phyloP scores from a whole-genome alignment of 257 asterid species.

The Paulownia fortunei region DNA sequence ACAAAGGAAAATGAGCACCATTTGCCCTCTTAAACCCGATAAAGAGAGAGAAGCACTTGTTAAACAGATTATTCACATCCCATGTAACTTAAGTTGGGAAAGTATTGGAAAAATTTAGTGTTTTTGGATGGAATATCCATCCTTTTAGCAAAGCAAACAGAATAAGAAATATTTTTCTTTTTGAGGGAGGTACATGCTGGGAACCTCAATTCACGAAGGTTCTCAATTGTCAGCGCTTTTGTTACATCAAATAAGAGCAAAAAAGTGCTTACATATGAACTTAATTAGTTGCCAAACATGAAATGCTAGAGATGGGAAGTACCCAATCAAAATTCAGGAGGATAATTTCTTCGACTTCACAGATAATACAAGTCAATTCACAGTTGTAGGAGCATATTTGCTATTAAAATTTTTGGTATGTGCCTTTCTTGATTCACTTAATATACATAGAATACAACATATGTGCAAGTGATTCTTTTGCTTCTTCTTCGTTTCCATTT shows the following conservation, averaged over 20 bases:
- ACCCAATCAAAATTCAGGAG: neutral
- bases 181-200: neutral
- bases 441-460: neutral
- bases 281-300: neutral
- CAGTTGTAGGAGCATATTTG: too few relatives aligned
- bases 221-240: neutral
- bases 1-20: slow-evolving; percentile 4
- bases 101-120: neutral
- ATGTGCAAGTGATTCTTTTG: neutral
- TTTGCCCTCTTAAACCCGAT: neutral
- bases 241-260: neutral
- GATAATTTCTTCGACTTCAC: too few relatives aligned
- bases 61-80: neutral
- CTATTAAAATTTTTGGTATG: neutral
- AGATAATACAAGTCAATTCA: neutral
- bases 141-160: neutral
- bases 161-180: neutral
- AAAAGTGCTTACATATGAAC: neutral
- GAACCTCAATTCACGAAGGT: neutral
- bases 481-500: neutral
- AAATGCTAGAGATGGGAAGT: neutral
- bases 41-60: neutral
- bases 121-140: neutral
- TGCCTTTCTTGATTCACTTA: neutral
- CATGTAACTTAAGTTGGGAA: neutral